Conservation (phyloP, 371 early-diverging fungal species). For the Syncephalastrum sp. region DNA sequence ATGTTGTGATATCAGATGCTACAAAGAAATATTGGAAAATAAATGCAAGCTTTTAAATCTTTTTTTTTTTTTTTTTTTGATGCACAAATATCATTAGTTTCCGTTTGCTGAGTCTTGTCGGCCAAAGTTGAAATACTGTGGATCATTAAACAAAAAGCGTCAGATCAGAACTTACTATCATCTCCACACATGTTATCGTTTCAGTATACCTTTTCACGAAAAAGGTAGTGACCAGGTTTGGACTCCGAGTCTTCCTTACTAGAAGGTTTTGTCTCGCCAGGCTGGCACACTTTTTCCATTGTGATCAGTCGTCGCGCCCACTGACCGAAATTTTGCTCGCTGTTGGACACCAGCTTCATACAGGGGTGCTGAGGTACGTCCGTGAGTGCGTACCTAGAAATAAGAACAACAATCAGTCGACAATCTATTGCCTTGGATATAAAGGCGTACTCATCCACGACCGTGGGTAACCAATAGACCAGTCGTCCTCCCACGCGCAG, state of each 20-base stretch:
- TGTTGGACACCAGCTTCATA: slow-evolving; percentile 79
- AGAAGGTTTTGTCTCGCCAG: slow-evolving; percentile 14
- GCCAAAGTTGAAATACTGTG: too few relatives aligned
- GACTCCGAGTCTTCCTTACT: slow-evolving; percentile 32
- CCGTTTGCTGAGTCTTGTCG: too few relatives aligned
- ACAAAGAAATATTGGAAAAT: too few relatives aligned
- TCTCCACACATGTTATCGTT: neutral
- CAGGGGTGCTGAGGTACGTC: slow-evolving; percentile 88
- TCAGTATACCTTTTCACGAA: slow-evolving; percentile 45
- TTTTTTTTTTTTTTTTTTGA: too few relatives aligned
- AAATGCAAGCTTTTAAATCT: too few relatives aligned
- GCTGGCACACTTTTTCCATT: slow-evolving; percentile 79
- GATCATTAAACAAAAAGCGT: too few relatives aligned
- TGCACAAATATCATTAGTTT: too few relatives aligned
- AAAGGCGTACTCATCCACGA: slow-evolving; percentile 71
- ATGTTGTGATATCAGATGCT: too few relatives aligned
- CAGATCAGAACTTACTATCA: too few relatives aligned
- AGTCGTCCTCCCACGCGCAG: slow-evolving; percentile 86
- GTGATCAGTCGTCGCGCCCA: slow-evolving; percentile 95
- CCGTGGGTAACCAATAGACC: slow-evolving; percentile 95
- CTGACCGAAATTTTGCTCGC: slow-evolving; percentile 90
- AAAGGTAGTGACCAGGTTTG: slow-evolving; percentile 45
- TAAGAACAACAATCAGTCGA: neutral
- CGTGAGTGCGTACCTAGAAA: slow-evolving; percentile 56
- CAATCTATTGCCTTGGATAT: neutral